Percentiles rank a stretch among this genome's conserved stretches.
Conservation (phyloP, 73 alveolate genomes). For the Strombidium stylifer region DNA sequence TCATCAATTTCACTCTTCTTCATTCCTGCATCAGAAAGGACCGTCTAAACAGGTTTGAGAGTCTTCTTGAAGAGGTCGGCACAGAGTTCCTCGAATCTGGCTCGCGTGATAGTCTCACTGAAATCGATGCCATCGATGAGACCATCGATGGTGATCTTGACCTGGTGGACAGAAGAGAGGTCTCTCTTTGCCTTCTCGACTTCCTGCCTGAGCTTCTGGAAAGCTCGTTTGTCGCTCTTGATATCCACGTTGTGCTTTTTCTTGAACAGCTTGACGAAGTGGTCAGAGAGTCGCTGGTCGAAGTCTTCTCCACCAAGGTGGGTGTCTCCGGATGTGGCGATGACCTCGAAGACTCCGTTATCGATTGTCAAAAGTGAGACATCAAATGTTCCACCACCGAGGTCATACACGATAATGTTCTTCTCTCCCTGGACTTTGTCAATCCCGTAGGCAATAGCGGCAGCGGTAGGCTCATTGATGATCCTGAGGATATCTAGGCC, state of each 20-base stretch:
- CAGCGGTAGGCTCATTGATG: slow-evolving; percentile 76
- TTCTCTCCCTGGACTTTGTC: slow-evolving; percentile 5
- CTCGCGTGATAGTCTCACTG: slow-evolving; percentile 87
- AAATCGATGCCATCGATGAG: slow-evolving; percentile 88
- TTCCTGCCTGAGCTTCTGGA: slow-evolving; percentile 84
- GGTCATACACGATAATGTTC: slow-evolving; percentile 49
- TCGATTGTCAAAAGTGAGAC: slow-evolving; percentile 45
- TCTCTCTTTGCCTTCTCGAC: slow-evolving; percentile 94
- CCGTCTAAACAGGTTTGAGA: slow-evolving; percentile 84
- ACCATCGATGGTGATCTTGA: slow-evolving; percentile 84
- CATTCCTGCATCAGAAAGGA: slow-evolving; percentile 73
- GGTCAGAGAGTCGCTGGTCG: not conserved
- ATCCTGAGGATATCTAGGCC: slow-evolving; percentile 56
- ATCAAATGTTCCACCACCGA: slow-evolving; percentile 75
- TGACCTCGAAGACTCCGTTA: slow-evolving; percentile 50
- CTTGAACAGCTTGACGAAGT: slow-evolving; percentile 3
- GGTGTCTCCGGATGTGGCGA: slow-evolving; percentile 54
- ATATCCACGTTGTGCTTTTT: slow-evolving; percentile 11
- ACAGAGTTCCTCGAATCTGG: slow-evolving; percentile 88
- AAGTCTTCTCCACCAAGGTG: slow-evolving; percentile 60
- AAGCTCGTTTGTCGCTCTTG: slow-evolving; percentile 6
- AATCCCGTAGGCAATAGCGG: slow-evolving; percentile 71
- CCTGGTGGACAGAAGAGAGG: slow-evolving; percentile 83
- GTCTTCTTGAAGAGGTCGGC: slow-evolving; percentile 86
- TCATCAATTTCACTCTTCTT: slow-evolving; percentile 68